Base-by-base conservation (phyloP, 352 stramenopile genomes). In the Globisporangium abappressorium region DNA sequence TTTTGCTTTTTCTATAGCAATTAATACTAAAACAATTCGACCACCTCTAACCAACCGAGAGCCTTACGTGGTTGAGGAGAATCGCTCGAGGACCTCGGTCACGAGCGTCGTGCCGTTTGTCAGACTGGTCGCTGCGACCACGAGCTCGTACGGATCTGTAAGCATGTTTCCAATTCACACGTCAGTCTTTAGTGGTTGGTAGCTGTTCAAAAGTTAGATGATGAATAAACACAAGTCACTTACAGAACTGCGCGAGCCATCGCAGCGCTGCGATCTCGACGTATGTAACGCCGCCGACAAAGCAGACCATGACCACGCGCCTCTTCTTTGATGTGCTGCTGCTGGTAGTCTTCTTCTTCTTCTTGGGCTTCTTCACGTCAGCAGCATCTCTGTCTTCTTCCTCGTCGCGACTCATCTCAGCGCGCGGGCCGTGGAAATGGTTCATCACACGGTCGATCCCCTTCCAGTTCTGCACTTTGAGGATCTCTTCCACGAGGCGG, bases 251-350 rank as follows among this genome's bases (percentile, higher is more conserved):
- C 12, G 77, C 64, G 26, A 93, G 79, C 84, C 84, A 95, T 8
- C 87, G 79, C 14, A 95, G 69, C 9, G 85, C 87, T 12, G 87
- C 84, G 54, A 94, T 78, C 59, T 95, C 87, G 20, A 87, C 68
- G 61, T 86, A 90, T 8, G 84, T 90, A 5, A 93, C 73, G 5
- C 86, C 86, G 1, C 87, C 86, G 0, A 93, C 75, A 65, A 94
- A 80, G 34, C 75, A 91, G 58, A 92, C 78, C 6, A 94, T 71
- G 0, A 92, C 65, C 9, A 90, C 76, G 0, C 67, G 74, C 60
- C 85, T 84, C 53, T 41, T 58, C 47, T 33, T 65, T 7, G 36
- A 61, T 15, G 36, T 15, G 36, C 14, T 43, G n/a, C 28, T 54
- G 38, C 38, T 43, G 36, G n/a, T 67, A 46, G 38, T 14, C 0